phyloP scores from a whole-genome alignment of 352 stramenopile genomes.

The Halophytophthora polymorphica region DNA sequence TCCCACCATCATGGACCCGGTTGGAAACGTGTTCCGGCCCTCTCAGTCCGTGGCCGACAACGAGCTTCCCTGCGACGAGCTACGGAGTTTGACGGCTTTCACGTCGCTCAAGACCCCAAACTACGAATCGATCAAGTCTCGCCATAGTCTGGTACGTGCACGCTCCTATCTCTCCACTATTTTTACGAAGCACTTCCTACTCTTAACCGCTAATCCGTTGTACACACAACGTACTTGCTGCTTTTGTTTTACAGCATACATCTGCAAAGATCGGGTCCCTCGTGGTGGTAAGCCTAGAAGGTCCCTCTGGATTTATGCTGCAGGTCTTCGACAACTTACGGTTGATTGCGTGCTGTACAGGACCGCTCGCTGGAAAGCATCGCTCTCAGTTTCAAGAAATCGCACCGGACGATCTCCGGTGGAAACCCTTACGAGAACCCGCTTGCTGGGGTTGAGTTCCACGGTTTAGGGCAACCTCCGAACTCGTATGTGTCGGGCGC shows the following conservation, averaged over 20 bases:
- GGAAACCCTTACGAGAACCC: constrained; percentile 49
- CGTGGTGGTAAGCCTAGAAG: constrained; percentile 33
- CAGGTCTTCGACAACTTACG: not conserved
- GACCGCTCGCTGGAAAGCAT: constrained; percentile 61
- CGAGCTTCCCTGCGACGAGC: constrained; percentile 28
- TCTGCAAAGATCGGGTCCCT: constrained; percentile 38
- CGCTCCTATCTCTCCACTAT: constrained; percentile 1
- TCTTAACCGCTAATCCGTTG: not conserved
- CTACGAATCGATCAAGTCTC: constrained; percentile 23
- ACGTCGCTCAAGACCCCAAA: constrained; percentile 45
- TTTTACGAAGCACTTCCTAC: not conserved
- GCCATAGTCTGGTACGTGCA: constrained; percentile 23
- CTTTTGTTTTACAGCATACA: constrained; percentile 18
- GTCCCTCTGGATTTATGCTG: not conserved
- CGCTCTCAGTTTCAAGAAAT: constrained; percentile 41
- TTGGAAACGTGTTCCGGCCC: constrained; percentile 54
- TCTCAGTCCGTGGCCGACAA: constrained; percentile 25
- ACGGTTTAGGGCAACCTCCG: constrained; percentile 10
- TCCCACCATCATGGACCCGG: constrained; percentile 42
- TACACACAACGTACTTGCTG: not conserved
- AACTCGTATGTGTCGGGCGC: constrained; percentile 25
- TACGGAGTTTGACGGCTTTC: constrained; percentile 53
- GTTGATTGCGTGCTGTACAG: constrained; percentile 19
- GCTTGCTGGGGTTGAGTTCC: constrained; percentile 21
- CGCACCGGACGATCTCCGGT: constrained; percentile 25